Conservation (phyloP, 140 eudicot species). For the Stevia rebaudiana region DNA sequence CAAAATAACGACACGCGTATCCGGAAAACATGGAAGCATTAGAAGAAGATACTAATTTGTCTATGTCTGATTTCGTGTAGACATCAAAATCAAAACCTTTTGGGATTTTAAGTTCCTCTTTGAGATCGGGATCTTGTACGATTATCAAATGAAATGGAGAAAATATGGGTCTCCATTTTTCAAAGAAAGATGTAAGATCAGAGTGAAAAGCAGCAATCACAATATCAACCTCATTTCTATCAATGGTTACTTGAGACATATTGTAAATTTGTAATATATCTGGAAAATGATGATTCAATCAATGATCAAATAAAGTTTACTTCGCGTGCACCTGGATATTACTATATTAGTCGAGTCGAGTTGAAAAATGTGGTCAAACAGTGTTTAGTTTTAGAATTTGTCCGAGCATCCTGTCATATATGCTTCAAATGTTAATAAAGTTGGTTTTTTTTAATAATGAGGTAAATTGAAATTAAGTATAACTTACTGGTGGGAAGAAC, state of each 20-base stretch:
- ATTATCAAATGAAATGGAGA: slow-evolving; percentile 79
- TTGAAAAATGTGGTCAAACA: slow-evolving; percentile 9
- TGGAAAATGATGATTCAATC: neutral
- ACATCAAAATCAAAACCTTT: slow-evolving; percentile 45
- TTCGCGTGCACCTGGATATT: neutral
- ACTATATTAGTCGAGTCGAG: no score
- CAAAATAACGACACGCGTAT: slow-evolving; percentile 79
- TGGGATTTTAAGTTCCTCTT: slow-evolving; percentile 58
- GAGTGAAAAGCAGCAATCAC: slow-evolving; percentile 76
- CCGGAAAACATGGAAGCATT: slow-evolving; percentile 56
- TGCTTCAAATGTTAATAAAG: neutral
- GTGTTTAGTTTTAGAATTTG: slow-evolving; percentile 35
- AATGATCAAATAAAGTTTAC: neutral
- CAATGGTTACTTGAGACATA: slow-evolving; percentile 53
- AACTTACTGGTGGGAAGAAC: slow-evolving; percentile 88
- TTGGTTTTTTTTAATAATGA: neutral
- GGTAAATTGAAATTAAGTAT: neutral
- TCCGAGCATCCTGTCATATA: slow-evolving; percentile 80
- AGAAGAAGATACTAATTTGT: slow-evolving; percentile 34
- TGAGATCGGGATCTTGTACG: slow-evolving; percentile 78
- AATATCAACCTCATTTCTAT: slow-evolving; percentile 70
- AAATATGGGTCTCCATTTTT: slow-evolving; percentile 74
- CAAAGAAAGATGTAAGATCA: slow-evolving; percentile 79
- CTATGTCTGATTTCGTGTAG: slow-evolving; percentile 62
- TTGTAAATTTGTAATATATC: slow-evolving; percentile 21